Evolutionary conservation across 202 grass and related monocot species (phyloP), one percentile per base, ranked within the genome.

Genomic region (Setaria viridis): DNA sequence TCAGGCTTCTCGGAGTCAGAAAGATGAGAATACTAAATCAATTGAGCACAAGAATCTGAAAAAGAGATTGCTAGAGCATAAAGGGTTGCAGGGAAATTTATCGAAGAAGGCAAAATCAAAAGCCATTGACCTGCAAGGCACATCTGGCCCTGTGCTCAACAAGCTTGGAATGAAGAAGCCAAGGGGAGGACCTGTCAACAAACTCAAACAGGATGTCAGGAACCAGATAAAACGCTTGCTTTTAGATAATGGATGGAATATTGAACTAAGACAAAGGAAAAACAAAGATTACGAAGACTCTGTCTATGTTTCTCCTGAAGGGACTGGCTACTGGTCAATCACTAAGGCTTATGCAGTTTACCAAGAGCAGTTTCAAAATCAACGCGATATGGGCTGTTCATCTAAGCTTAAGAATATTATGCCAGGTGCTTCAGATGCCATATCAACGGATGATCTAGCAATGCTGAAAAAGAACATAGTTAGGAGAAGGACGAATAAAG

Each of bases 291-390:
- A 94, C 70, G 89, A 93, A 86, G 95, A 95, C 82, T 93, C 95
- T 59, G 93, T 98, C 46, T 98, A 98, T 78, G 80, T 98, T 80
- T 93, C 95, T 86, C 95, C 95, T 59, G 46, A 90, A 72, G 95
- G 93, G 79, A 88, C 46, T 76, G 85, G 87, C 85, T 98, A 98
- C 74, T 98, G 91, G 93, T 98, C 95, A 68, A 98, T 98, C 57
- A 95, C 95, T 65, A 98, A 98, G 64, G 95, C 95, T 87, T 98
- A 98, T 87, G 87, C 72, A 55, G 93, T 88, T 64, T 98, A 84
- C 89, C 89, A 98, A 88, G 87, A 95, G 39, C 77, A 89, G 48
- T 75, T 80, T 29, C 83, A 87, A 85, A 90, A 66, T 81, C 11
- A 46, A 84, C 37, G 69, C 35, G 79, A 89, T 67, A 84, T 41